Conservation (phyloP, 164 flowering plant species). For the Nymphaea thermarum region DNA sequence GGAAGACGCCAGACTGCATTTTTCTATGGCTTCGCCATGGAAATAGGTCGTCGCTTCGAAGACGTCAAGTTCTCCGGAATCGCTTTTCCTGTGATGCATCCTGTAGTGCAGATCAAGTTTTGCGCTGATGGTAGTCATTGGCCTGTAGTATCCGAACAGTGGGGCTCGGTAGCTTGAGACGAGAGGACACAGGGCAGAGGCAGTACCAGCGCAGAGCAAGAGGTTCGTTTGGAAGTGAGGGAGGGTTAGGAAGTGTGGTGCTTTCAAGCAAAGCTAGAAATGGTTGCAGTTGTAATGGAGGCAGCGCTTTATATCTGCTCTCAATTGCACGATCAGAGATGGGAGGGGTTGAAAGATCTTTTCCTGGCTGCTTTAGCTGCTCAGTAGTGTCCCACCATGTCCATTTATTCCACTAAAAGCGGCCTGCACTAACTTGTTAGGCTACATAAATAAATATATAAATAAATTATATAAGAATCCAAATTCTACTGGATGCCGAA, state of each 20-base stretch:
- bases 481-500: too few species aligned
- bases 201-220: not conserved
- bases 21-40: constrained; percentile 17
- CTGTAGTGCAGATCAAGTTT: not conserved
- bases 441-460: too few species aligned
- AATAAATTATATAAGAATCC: not conserved
- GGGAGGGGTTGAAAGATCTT: not conserved
- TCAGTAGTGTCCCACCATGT: not conserved
- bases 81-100: constrained; percentile 29
- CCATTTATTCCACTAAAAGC: too few species aligned
- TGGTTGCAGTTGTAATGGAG: too few species aligned
- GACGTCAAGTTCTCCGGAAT: constrained; percentile 75
- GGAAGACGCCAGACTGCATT: constrained; percentile 15
- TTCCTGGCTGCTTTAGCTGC: not conserved
- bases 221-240: not conserved
- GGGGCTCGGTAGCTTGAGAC: not conserved
- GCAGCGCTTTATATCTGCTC: too few species aligned
- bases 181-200: not conserved
- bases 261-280: not conserved
- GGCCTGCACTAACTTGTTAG: too few species aligned
- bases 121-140: not conserved
- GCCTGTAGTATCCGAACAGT: not conserved
- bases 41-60: constrained; percentile 79
- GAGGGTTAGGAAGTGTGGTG: not conserved
- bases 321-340: too few species aligned